These are phyloP conservation scores for Exophiala sp. DNA, from an alignment of 2,329 filamentous ascomycete species.

Conservation along the genomic window DNA sequence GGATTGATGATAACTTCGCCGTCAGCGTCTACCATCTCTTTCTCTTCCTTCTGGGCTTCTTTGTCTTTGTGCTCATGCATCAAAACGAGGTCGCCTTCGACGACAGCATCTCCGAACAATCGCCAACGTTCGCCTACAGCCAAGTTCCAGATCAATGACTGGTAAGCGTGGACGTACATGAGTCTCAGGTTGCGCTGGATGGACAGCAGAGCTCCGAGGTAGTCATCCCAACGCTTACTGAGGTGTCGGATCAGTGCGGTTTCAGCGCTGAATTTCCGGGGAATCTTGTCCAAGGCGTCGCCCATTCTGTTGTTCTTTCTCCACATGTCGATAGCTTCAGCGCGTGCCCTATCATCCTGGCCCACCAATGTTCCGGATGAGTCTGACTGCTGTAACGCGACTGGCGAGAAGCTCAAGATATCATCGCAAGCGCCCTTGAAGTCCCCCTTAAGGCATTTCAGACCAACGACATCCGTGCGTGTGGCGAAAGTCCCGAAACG, in stretches of 20 bases:
- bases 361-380: slow-evolving; percentile 29
- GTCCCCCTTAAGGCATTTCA: slow-evolving; percentile 76
- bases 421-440: slow-evolving; percentile 75
- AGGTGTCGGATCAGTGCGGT: slow-evolving; percentile 74
- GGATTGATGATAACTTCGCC: slow-evolving; percentile 66
- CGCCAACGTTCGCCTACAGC: slow-evolving; percentile 78
- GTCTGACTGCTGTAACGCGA: slow-evolving; percentile 56
- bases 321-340: slow-evolving; percentile 74
- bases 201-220: slow-evolving; percentile 71
- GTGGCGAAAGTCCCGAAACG: slow-evolving; percentile 86
- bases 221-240: slow-evolving; percentile 59
- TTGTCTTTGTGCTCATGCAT: slow-evolving; percentile 56
- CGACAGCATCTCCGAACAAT: slow-evolving; percentile 66
- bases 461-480: slow-evolving; percentile 80
- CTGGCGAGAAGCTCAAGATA: slow-evolving; percentile 69
- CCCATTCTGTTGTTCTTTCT: slow-evolving; percentile 56
- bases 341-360: slow-evolving; percentile 71
- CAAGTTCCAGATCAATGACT: slow-evolving; percentile 91
- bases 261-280: slow-evolving; percentile 79
- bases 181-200: slow-evolving; percentile 79
- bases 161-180: slow-evolving; percentile 97
- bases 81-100: slow-evolving; percentile 82
- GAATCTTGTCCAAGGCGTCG: slow-evolving; percentile 65
- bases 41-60: slow-evolving; percentile 30
- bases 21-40: slow-evolving; percentile 52